Evolutionary conservation across 306 rosid genomes (phyloP), one percentile per base, ranked within the genome.

Genomic region (Fragaria nilgerrensis): DNA sequence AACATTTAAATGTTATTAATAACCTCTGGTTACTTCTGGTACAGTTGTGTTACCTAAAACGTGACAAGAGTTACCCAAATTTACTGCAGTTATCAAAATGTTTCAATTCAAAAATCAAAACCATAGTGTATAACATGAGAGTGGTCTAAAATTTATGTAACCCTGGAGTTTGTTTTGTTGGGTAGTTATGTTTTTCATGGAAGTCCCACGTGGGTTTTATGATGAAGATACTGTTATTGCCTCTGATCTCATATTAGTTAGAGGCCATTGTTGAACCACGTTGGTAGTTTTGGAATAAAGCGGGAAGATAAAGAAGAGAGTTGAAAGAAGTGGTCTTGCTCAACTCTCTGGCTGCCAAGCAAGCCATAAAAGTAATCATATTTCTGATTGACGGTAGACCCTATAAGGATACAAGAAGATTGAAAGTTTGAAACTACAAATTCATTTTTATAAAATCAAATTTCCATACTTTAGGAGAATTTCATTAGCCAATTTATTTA

Each of bases 261-360:
- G 88, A 92, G 97, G 98, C 84, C 79, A n/a, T 61, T 73, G 82
- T 69, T n/a, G 75, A 10, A 91, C 96, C 97, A 90, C 98, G 97
- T 90, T 29, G 75, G 49, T 71, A 19, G 70, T 32, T 44, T 44
- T 63, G 85, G 88, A 85, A 82, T 78, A 85, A 82, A 89, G 90
- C 68, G 71, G 79, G 83, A 80, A 79, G 96, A 84, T 86, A 87
- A 83, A 77, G 83, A 79, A 82, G 83, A 63, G 32, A 36, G 53
- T 22, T 0, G 29, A 81, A 73, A 55, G 77, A 34, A 72, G 78
- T 76, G 85, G 91, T 77, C 76, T 50, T 45, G 34, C 25, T 50
- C 27, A 13, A 29, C 79, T 36, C 75, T 27, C 22, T 11, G 44
- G 43, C 59, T 39, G 1, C 25, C 52, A 79, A 75, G 27, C 22